phyloP scores from a whole-genome alignment of 2,329 filamentous ascomycete genomes.

The Pseudopyrenochaeta lycopersici region DNA sequence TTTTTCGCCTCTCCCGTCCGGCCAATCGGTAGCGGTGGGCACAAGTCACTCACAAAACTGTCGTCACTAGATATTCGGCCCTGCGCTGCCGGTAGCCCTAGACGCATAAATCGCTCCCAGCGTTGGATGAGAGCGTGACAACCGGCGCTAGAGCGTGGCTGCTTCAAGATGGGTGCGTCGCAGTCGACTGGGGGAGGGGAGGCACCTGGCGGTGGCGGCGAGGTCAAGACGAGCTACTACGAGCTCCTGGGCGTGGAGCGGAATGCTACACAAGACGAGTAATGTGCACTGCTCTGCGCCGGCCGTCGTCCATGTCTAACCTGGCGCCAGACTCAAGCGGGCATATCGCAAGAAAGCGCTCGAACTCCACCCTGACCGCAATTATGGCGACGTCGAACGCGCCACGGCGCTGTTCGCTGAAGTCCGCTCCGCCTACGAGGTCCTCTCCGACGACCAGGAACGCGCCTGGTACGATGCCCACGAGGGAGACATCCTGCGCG shows the following conservation, averaged over 20 bases:
- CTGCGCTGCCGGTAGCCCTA: slow-evolving; percentile 16
- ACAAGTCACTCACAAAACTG: slow-evolving; percentile 19
- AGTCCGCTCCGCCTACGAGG: slow-evolving; percentile 90
- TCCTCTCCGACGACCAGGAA: slow-evolving; percentile 95
- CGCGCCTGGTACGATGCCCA: slow-evolving; percentile 98
- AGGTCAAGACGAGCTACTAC: slow-evolving; percentile 80
- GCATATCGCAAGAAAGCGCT: slow-evolving; percentile 91
- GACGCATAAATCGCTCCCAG: slow-evolving; percentile 12
- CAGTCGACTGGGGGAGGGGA: slow-evolving; percentile 52
- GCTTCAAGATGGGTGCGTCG: slow-evolving; percentile 54
- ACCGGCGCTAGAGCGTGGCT: neutral
- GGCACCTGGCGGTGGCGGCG: slow-evolving; percentile 27
- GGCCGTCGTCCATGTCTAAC: neutral
- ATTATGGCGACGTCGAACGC: slow-evolving; percentile 83
- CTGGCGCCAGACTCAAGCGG: slow-evolving; percentile 78
- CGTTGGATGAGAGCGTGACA: slow-evolving; percentile 18
- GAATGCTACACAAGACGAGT: slow-evolving; percentile 80
- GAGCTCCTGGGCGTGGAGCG: slow-evolving; percentile 79
- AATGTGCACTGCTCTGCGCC: neutral
- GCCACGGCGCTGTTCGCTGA: slow-evolving; percentile 90
- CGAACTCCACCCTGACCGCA: slow-evolving; percentile 93
- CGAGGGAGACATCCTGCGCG: slow-evolving; percentile 81
- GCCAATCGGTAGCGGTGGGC: slow-evolving; percentile 21
- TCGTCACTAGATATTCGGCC: slow-evolving; percentile 9
- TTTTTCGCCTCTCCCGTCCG: slow-evolving; percentile 15